These are phyloP conservation scores for Wickerhamomyces strasburgensis DNA, from an alignment of 805 yeast genomes.

Conservation along the genomic window DNA sequence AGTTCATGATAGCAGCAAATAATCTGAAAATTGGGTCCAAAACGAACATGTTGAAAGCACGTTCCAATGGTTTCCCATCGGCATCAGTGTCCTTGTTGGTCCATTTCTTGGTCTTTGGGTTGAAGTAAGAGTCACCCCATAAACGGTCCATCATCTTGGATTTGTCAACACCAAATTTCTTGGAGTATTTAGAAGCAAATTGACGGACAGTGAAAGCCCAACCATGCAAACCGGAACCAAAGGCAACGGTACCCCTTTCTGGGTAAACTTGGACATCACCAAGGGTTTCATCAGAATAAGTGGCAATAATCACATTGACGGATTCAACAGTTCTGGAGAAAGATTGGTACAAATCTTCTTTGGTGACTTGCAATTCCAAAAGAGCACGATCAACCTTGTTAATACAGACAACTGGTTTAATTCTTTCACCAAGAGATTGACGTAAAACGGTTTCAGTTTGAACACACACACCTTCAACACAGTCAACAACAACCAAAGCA, in stretches of 20 bases:
- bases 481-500: conserved; percentile 98
- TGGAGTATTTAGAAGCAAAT: conserved; percentile 95
- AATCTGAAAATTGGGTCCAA: conserved; percentile 98
- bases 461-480: conserved; percentile 99
- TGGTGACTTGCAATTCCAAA: conserved; percentile 96
- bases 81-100: conserved; percentile 94
- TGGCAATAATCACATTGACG: conserved; percentile 95
- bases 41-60: conserved; percentile 99
- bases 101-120: conserved; percentile 99
- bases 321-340: conserved; percentile 99
- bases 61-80: conserved; percentile 90
- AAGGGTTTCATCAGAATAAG: conserved; percentile 82
- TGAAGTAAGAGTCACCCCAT: conserved; percentile 99
- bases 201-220: conserved; percentile 99
- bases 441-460: conserved; percentile 99
- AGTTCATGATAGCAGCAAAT: conserved; percentile 96
- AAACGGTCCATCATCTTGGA: conserved; percentile 97
- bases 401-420: conserved; percentile 96
- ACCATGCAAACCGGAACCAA: conserved; percentile 99
- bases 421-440: conserved; percentile 99
- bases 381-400: conserved; percentile 99
- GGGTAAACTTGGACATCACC: conserved; percentile 99
- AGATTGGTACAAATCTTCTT: conserved; percentile 98
- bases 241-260: conserved; percentile 97
- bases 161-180: conserved; percentile 99